These are phyloP conservation scores for Moniliella sp. DNA, from an alignment of 1,284 basidiomycete species.

Conservation along the genomic window DNA sequence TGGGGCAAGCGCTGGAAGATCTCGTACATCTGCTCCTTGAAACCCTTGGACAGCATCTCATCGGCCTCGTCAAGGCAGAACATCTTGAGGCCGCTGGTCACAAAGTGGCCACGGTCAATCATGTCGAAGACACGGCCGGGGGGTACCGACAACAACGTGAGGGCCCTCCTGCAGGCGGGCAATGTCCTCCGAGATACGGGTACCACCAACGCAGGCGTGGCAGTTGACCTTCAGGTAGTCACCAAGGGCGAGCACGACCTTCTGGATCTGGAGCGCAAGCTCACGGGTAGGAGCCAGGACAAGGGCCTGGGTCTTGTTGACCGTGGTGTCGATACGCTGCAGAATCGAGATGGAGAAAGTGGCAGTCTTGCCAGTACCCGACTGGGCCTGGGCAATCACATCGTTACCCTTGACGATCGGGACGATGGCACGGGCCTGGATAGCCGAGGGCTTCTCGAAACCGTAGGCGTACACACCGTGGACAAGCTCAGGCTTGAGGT, in stretches of 20 bases:
- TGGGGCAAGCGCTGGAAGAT: constrained; percentile 12
- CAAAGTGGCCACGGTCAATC: constrained; percentile 79
- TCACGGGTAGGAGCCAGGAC: constrained; percentile 54
- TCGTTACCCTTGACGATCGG: constrained; percentile 47
- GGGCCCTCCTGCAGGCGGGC: constrained; percentile 93
- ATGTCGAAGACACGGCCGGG: constrained; percentile 97
- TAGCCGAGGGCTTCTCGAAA: constrained; percentile 26
- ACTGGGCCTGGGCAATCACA: constrained; percentile 95
- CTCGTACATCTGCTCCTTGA: constrained; percentile 99
- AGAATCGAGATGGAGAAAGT: constrained; percentile 48
- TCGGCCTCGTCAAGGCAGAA: constrained; percentile 94
- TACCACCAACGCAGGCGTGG: constrained; percentile 84
- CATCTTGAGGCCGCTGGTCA: constrained; percentile 98
- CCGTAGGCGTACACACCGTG: constrained; percentile 98
- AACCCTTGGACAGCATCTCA: constrained; percentile 88
- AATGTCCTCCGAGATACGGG: constrained; percentile 90
- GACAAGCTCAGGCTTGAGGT: constrained; percentile 49
- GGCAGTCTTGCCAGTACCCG: constrained; percentile 97
- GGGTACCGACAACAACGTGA: constrained; percentile 90
- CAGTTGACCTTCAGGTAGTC: constrained; percentile 99
- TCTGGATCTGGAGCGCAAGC: constrained; percentile 67
- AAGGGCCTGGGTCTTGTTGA: constrained; percentile 87
- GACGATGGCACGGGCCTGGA: constrained; percentile 23
- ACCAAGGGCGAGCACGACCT: constrained; percentile 84
- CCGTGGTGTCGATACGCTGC: constrained; percentile 70